Base-by-base conservation (phyloP, 768 basidiomycete species). In the Termitomyces sp. region DNA sequence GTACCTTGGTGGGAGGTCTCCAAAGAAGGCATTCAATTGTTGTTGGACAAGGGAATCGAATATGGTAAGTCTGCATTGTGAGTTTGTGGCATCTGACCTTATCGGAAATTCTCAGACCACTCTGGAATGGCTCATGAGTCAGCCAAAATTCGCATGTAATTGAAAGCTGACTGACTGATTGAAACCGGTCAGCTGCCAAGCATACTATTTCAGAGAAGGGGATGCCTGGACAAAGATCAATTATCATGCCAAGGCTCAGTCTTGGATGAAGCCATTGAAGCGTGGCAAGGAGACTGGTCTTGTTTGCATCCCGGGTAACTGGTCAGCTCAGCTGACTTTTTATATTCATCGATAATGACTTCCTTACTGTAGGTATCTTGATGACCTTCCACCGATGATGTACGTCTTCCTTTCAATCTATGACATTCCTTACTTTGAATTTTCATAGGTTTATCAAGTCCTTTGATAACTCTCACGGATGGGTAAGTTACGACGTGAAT, bases 1-100 rank as follows among this genome's bases (percentile, higher is more conserved):
- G 88, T 87, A 1, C 88, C 87, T 0, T 91, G 88, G 87, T 91
- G 88, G 88, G 89, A 91, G 67, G 82, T 82, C 3, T 85, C 81
- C 68, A 83, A 80, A 59, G 86, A 87, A 67, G 84, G 84, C 4
- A 82, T 82, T 0, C 70, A 80, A 16, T 72, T 90, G 26, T 71
- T 90, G 26, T 76, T 88, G 24, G 84, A 86, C 37, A 84, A 85
- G 60, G 89, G 89, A 0, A 86, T 91, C 46, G 79, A 87, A 73
- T 90, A 91, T 64, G 87, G 85, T 85, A 57, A 50, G 72, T 53
- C 7, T 20, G 31, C 14, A 54, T 29, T 10, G 16, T 22, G 24
- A 14, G 29, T 26, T 41, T 5, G 9, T 8, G 32, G 5, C 22
- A 27, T 26, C 12, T 44, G 22, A 41, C 14, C 27, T 3, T n/a